Evolutionary conservation across 768 basidiomycete genomes (phyloP).

Genomic region (Panellus pusillus): DNA sequence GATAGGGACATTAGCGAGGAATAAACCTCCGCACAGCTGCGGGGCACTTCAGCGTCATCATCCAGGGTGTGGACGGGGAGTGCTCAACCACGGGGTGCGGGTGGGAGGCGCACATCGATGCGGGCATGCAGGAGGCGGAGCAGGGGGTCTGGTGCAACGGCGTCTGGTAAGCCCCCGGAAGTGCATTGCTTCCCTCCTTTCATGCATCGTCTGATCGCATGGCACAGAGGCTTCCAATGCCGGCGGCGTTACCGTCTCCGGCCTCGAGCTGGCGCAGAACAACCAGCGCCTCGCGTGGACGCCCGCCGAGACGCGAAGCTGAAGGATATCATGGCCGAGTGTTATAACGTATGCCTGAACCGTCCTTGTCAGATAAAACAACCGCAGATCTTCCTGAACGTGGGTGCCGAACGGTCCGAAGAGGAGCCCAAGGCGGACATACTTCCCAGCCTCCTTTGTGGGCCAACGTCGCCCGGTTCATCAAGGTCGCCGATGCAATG

Average conservation of each 20-base stretch:
- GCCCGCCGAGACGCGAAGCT: slow-evolving; percentile 59
- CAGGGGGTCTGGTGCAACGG: too few relatives aligned
- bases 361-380: neutral
- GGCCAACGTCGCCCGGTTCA: slow-evolving; percentile 77
- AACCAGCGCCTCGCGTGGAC: slow-evolving; percentile 66
- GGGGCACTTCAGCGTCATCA: too few relatives aligned
- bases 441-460: slow-evolving; percentile 55
- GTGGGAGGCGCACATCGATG: too few relatives aligned
- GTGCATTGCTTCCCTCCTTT: slow-evolving; percentile 32
- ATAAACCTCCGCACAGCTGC: too few relatives aligned
- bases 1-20: too few relatives aligned
- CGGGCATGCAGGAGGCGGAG: too few relatives aligned
- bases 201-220: slow-evolving; percentile 6
- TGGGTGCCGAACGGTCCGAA: slow-evolving; percentile 57
- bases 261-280: slow-evolving; percentile 82
- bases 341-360: slow-evolving; percentile 42
- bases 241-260: slow-evolving; percentile 78
- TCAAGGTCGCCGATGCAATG: slow-evolving; percentile 74
- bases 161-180: slow-evolving; percentile 76
- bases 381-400: slow-evolving; percentile 51
- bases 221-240: slow-evolving; percentile 53
- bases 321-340: slow-evolving; percentile 68
- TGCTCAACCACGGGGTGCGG: too few relatives aligned
- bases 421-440: slow-evolving; percentile 40
- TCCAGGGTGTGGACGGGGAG: too few relatives aligned